phyloP scores from a whole-genome alignment of 2,329 filamentous ascomycete genomes.

The Colletotrichum lupini region DNA sequence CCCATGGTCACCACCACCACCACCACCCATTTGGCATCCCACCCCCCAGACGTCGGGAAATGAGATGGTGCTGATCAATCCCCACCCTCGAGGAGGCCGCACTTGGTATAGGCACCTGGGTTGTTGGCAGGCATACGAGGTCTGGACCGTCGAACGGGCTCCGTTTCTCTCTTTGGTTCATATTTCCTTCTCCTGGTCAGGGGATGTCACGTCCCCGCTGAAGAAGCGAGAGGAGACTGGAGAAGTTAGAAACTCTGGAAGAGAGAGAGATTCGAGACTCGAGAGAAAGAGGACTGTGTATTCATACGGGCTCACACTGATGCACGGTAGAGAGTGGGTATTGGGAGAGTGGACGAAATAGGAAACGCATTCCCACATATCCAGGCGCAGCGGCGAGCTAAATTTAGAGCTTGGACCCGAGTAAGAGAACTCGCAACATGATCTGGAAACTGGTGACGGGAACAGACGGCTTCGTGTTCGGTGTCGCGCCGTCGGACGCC shows the following conservation, averaged over 20 bases:
- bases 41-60: slow-evolving; percentile 23
- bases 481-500: background rate
- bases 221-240: background rate
- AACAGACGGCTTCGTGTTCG: background rate
- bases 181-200: slow-evolving; percentile 8
- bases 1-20: background rate
- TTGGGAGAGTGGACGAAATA: background rate
- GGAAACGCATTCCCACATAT: background rate
- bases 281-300: background rate
- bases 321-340: background rate
- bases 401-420: background rate
- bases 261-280: no score
- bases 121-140: background rate
- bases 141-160: slow-evolving; percentile 11
- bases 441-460: background rate
- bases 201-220: background rate
- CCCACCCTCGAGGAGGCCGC: background rate
- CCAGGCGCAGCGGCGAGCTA: slow-evolving; percentile 5
- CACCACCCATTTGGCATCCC: background rate
- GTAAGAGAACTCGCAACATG: no score
- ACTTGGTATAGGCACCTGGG: slow-evolving; percentile 5
- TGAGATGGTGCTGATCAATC: slow-evolving; percentile 30
- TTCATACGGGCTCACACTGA: background rate
- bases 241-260: no score
- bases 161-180: slow-evolving; percentile 1